Evolutionary conservation across 2,329 filamentous ascomycete species (phyloP).

Genomic region (Claviceps arundinis): DNA sequence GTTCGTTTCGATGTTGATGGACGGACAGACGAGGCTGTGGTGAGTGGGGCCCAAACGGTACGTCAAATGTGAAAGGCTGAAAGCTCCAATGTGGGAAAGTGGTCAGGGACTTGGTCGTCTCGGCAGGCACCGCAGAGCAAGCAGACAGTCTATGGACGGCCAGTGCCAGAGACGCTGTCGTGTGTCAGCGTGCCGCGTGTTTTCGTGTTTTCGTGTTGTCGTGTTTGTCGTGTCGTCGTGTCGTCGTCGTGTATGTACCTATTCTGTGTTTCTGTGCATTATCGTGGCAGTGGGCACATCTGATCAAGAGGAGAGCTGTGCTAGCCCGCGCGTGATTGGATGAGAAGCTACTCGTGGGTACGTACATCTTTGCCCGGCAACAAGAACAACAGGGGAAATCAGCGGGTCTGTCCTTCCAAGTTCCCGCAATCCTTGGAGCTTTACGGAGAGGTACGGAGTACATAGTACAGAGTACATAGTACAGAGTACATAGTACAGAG

Average conservation of each 20-base stretch:
- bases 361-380: constrained; percentile 8
- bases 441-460: no score
- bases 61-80: neutral
- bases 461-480: no score
- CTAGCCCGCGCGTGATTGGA: constrained; percentile 9
- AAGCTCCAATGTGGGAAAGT: neutral
- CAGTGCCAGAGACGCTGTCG: neutral
- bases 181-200: neutral
- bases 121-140: neutral
- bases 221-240: no score
- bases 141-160: neutral
- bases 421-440: neutral
- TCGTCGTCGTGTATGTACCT: neutral
- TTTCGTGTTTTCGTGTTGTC: no score
- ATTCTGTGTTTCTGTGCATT: neutral
- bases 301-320: constrained; percentile 6
- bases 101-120: neutral
- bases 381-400: neutral
- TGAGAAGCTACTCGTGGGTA: neutral
- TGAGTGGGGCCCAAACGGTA: constrained; percentile 1
- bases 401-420: neutral
- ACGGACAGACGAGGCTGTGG: neutral
- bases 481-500: no score
- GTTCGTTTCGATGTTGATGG: neutral
- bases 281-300: no score